Evolutionary conservation across 2,329 filamentous ascomycete species (phyloP).

Genomic region (Claviceps monticola): DNA sequence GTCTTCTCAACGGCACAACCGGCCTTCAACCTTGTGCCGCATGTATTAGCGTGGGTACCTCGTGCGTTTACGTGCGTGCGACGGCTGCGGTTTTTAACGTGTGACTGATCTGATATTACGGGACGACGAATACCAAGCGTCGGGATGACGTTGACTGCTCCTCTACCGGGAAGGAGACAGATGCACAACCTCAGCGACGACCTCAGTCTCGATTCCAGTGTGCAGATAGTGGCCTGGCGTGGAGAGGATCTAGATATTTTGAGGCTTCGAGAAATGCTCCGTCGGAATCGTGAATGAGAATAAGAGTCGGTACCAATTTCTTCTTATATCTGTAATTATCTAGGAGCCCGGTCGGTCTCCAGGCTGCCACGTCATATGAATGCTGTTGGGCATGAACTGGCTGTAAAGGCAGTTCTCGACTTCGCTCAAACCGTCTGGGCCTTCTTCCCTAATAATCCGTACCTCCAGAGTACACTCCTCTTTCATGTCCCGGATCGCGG

Average conservation of each 20-base stretch:
- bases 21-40: constrained; percentile 26
- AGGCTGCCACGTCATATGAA: neutral
- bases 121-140: neutral
- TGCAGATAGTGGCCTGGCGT: neutral
- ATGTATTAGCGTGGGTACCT: constrained; percentile 13
- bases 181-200: neutral
- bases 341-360: constrained; percentile 1
- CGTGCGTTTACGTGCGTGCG: constrained; percentile 15
- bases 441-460: neutral
- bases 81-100: neutral
- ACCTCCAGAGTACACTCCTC: neutral
- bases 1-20: constrained; percentile 36
- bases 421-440: neutral
- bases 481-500: neutral
- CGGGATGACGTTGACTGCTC: neutral
- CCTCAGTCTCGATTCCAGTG: neutral
- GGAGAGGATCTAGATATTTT: neutral
- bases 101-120: neutral
- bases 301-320: neutral
- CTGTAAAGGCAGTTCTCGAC: constrained; percentile 9
- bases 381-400: neutral
- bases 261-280: neutral
- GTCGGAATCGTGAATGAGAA: neutral
- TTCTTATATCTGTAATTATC: neutral
- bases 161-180: neutral